Base-by-base conservation (phyloP, 1,284 basidiomycete genomes). In the Leucoagaricus sp. region DNA sequence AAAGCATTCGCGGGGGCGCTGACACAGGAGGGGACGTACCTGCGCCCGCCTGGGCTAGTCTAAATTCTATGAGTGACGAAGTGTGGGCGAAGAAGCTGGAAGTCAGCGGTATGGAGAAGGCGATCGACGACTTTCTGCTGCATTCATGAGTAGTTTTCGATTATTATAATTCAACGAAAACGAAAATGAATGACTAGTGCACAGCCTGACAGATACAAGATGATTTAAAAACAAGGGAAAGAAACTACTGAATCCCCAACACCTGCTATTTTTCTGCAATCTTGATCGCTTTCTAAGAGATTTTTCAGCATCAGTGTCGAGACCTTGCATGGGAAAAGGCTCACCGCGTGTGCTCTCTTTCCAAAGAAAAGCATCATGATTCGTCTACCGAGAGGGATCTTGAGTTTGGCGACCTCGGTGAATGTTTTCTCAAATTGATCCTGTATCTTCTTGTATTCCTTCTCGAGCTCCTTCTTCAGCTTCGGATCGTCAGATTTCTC, bases 1-100 rank as follows among this genome's bases (percentile, higher is more conserved):
- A 78, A 60, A 83, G 79, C 61, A 85, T 78, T 64, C 78, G 82
- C 17, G 71, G 74, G 13, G 68, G 65, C 9, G 34, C 54, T 17
- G 42, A 53, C 4, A 49, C 49, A 5, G 46, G 23, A n/a, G 49
- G 36, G 3, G 58, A 64, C 8, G 57, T 72, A 21, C 68, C 71
- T 9, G 55, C 75, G 26, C 76, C 76, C 12, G 51, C 69, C 34
- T 78, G 76, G 76, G 67, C 72, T 4, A 36, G 23, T 12, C 10
- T 33, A 13, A 23, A 36, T 8, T 28, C 49, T 7, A 25, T 23
- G 21, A 15, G 25, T 17, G 41, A 40, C n/a, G 26, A 64, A 1
- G 13, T 26, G n/a, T n/a, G n/a, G 42, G 25, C 25, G 19, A 60
- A 31, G 45, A 63, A 60, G 47, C 63, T 68, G 67, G 54, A 59